phyloP scores from a whole-genome alignment of 2,329 filamentous ascomycete genomes.

The Trichophyton benhamiae region DNA sequence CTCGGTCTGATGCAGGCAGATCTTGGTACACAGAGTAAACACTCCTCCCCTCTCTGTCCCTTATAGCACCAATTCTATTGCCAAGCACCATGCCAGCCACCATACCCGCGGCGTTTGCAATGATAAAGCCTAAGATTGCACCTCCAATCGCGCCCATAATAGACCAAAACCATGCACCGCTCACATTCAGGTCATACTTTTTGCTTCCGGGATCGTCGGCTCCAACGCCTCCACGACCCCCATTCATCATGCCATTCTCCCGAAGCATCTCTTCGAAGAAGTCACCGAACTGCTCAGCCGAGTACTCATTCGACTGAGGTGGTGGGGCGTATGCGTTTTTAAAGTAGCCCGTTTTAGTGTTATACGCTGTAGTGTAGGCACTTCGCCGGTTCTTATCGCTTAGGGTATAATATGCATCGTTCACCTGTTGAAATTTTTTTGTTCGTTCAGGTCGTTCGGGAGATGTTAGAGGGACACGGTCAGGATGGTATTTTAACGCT shows the following conservation, averaged over 20 bases:
- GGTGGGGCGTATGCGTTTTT: background rate
- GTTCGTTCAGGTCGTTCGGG: slow-evolving; percentile 73
- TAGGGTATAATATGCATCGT: slow-evolving; percentile 86
- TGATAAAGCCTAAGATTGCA: slow-evolving; percentile 83
- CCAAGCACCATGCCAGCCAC: slow-evolving; percentile 85
- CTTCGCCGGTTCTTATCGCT: slow-evolving; percentile 64
- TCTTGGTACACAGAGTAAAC: slow-evolving; percentile 86
- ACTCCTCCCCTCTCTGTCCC: slow-evolving; percentile 86
- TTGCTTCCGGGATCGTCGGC: slow-evolving; percentile 39
- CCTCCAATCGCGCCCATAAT: slow-evolving; percentile 76
- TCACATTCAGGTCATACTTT: background rate
- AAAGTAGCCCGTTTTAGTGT: background rate
- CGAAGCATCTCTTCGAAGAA: slow-evolving; percentile 84
- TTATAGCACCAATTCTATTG: slow-evolving; percentile 76
- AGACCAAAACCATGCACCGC: slow-evolving; percentile 55
- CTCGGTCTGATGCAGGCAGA: slow-evolving; percentile 69
- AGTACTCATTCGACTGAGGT: slow-evolving; percentile 33
- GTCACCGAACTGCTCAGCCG: slow-evolving; percentile 69
- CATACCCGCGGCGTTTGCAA: slow-evolving; percentile 81
- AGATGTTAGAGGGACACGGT: slow-evolving; percentile 72
- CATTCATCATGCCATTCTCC: slow-evolving; percentile 71
- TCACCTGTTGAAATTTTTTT: slow-evolving; percentile 79
- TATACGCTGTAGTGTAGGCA: slow-evolving; percentile 52
- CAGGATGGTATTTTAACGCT: slow-evolving; percentile 84
- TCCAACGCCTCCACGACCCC: slow-evolving; percentile 35